Base-by-base conservation (phyloP, 169 alveolate species). In the Eimeria acervulina region DNA sequence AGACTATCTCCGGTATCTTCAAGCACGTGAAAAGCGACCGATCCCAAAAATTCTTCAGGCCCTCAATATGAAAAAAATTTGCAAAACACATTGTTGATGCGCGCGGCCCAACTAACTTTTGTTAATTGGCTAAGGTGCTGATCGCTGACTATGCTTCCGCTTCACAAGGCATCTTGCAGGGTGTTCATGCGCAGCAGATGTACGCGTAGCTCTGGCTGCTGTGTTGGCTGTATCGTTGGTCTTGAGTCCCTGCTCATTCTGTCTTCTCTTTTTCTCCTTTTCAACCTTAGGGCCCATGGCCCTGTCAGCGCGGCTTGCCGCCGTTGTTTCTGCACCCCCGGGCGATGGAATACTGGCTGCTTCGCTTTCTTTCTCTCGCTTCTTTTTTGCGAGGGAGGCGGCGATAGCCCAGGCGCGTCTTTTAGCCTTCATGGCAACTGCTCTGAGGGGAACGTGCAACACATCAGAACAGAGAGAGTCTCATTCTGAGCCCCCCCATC, bases 381-480 rank as follows among this genome's bases (percentile, higher is more conserved):
- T 81, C 68, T 81, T 81, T 33, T 81, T 81, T n/a, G 90, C 90
- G 15, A 44, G 90, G n/a, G 90, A 81, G 51, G 90, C 90, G 47
- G 90, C 74, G 33, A 81, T 52, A 31, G 90, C 90, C 90, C 90
- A 81, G 17, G 70, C 70, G 23, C 90, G 90, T 33, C 72, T 47
- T n/a, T 52, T 81, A 52, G 90, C 90, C 72, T 81, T 81, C 90
- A 81, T 44, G 13, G 28, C 52, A 12, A 52, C 72, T 19, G 90
- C 90, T 81, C 90, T 81, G 90, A 8, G 90, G 8, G 28, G 59
- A 10, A 31, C 10, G n/a, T 8, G 47, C 47, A 68, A 68, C 42
- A 31, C 0, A 68, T 0, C 42, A 12, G 33, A 33, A 31, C 47
- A 51, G 59, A 59, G 33, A 26, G 23, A 31, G 70, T 13, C 28